phyloP scores from a whole-genome alignment of 163 green algal genomes.

The Smithsoniella earleae region DNA sequence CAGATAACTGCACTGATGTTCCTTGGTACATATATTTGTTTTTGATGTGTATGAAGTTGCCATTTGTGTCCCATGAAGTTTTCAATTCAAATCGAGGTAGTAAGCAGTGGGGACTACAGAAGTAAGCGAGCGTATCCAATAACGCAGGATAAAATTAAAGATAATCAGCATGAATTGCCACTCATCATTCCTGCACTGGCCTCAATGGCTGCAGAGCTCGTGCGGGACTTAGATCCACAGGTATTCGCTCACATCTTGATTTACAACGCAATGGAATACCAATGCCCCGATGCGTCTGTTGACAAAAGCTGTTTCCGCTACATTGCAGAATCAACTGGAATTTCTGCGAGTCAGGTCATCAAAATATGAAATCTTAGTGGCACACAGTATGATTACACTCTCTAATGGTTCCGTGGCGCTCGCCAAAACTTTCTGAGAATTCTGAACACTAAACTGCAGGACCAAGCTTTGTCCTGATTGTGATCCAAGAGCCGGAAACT shows the following conservation, averaged over 20 bases:
- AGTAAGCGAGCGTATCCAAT: too few species aligned
- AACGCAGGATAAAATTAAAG: conserved; percentile 2
- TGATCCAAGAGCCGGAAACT: conserved; percentile 57
- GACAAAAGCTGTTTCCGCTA: too few species aligned
- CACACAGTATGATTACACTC: conserved; percentile 42
- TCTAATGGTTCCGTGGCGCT: background rate
- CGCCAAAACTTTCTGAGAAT: background rate
- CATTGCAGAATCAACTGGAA: conserved; percentile 64
- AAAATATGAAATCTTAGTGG: conserved; percentile 74
- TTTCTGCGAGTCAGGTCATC: conserved; percentile 64
- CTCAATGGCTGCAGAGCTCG: conserved; percentile 53
- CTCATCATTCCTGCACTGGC: conserved; percentile 58
- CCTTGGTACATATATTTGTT: background rate
- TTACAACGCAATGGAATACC: background rate
- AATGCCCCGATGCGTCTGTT: background rate
- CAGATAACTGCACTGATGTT: background rate
- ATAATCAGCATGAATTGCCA: conserved; percentile 55
- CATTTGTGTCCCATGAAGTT: background rate
- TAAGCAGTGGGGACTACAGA: background rate
- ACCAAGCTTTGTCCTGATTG: conserved; percentile 63
- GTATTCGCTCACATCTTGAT: conserved; percentile 31
- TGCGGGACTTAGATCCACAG: conserved; percentile 72
- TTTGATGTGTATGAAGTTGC: background rate
- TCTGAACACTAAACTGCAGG: conserved; percentile 43
- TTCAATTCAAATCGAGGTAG: background rate